These are phyloP conservation scores for Kuraishia hungarica DNA, from an alignment of 805 yeast species.

Conservation along the genomic window DNA sequence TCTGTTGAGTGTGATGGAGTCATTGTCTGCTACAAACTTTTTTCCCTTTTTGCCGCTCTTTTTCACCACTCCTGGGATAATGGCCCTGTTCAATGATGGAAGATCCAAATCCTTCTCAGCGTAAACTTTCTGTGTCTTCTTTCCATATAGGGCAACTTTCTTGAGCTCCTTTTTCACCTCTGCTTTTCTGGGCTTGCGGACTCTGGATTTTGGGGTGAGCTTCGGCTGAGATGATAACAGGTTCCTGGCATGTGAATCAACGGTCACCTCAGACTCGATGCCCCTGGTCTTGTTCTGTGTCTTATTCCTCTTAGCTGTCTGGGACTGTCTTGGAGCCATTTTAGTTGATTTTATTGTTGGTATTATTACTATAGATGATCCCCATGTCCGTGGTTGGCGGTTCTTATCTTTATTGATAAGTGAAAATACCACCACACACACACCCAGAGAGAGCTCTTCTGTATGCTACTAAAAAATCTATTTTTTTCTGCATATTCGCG, in stretches of 20 bases:
- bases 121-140: slow-evolving; percentile 45
- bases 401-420: neutral
- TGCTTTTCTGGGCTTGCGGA: slow-evolving; percentile 37
- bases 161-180: slow-evolving; percentile 61
- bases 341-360: neutral
- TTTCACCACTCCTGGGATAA: slow-evolving; percentile 73
- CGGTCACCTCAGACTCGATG: slow-evolving; percentile 56
- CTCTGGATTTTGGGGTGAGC: slow-evolving; percentile 48
- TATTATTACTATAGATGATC: too few relatives aligned
- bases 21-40: slow-evolving; percentile 66
- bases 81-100: slow-evolving; percentile 74
- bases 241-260: slow-evolving; percentile 65
- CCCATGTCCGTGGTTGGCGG: too few relatives aligned
- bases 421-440: neutral
- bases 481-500: neutral
- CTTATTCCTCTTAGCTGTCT: slow-evolving; percentile 47
- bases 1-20: slow-evolving; percentile 52
- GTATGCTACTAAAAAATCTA: neutral
- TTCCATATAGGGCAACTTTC: slow-evolving; percentile 59
- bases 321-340: slow-evolving; percentile 54
- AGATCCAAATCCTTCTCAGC: slow-evolving; percentile 73
- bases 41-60: slow-evolving; percentile 85
- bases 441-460: too few relatives aligned
- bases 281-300: slow-evolving; percentile 45
- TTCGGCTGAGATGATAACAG: slow-evolving; percentile 51